Conservation (phyloP, 257 asterid species). For the Nicotiana sylvestris region DNA sequence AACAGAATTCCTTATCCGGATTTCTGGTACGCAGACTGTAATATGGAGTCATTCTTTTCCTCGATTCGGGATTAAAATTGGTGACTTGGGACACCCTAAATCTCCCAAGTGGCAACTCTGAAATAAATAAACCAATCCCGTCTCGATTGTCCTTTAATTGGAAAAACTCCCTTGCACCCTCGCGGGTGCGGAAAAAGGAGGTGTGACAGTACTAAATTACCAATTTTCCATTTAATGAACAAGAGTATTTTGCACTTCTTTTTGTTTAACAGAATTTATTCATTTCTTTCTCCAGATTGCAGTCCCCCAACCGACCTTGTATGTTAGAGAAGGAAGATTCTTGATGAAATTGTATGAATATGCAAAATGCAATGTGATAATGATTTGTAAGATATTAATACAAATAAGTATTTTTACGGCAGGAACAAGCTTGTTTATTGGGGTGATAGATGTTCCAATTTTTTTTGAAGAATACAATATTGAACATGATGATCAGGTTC, state of each 20-base stretch:
- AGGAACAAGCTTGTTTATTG: not conserved
- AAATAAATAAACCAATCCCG: too few species aligned
- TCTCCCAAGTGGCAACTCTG: too few species aligned
- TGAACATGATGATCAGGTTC: not conserved
- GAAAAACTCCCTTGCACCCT: too few species aligned
- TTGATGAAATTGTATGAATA: not conserved
- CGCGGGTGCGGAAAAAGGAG: too few species aligned
- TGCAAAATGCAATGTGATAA: not conserved
- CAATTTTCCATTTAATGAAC: not conserved
- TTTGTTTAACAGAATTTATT: not conserved
- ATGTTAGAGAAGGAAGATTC: not conserved
- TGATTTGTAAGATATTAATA: not conserved
- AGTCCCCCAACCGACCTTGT: not conserved
- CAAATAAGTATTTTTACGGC: not conserved
- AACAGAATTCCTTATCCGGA: too few species aligned
- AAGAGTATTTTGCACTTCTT: not conserved
- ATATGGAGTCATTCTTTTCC: too few species aligned
- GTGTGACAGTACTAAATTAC: not conserved
- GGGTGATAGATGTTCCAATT: not conserved
- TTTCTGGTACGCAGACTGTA: too few species aligned
- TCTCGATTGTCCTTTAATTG: too few species aligned
- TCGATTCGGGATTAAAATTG: too few species aligned
- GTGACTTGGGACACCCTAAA: too few species aligned
- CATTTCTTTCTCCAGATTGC: not conserved
- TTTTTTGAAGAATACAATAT: not conserved